Percentiles rank a stretch among this genome's conserved stretches.
Conservation (phyloP, 106 monocot species). For the Iris macrosiphon region DNA sequence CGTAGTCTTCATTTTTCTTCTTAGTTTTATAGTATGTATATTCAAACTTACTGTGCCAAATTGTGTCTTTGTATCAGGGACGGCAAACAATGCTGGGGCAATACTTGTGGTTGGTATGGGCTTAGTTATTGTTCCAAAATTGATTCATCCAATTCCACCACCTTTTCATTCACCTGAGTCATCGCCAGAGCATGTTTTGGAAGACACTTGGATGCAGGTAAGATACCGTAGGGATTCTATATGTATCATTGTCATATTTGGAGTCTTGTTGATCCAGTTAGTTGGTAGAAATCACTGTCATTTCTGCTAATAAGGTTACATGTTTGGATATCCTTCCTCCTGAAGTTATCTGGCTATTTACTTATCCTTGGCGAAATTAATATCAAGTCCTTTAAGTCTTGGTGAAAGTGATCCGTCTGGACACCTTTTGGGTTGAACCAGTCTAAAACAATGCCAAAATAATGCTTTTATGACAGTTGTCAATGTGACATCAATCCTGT, state of each 20-base stretch:
- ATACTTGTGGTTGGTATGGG: conserved; percentile 88
- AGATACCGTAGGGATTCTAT: neutral
- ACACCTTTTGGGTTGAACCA: too few relatives aligned
- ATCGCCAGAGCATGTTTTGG: conserved; percentile 59
- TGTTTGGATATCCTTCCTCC: too few relatives aligned
- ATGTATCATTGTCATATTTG: neutral
- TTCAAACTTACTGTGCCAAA: neutral
- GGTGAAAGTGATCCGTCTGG: too few relatives aligned
- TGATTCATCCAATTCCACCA: conserved; percentile 95
- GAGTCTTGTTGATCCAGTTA: too few relatives aligned
- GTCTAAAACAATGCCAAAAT: too few relatives aligned
- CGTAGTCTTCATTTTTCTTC: neutral
- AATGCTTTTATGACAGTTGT: too few relatives aligned
- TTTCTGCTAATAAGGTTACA: too few relatives aligned
- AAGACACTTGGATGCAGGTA: conserved; percentile 95
- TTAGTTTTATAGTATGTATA: neutral
- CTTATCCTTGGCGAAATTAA: too few relatives aligned
- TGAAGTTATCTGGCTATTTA: too few relatives aligned
- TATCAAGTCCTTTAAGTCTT: too few relatives aligned
- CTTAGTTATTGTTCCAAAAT: conserved; percentile 84
- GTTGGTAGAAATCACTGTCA: too few relatives aligned
- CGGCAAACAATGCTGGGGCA: conserved; percentile 93
- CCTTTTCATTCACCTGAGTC: conserved; percentile 73
- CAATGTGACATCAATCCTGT: too few relatives aligned
- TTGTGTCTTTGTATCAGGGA: conserved; percentile 37